Evolutionary conservation across 441 rosid species (phyloP), one percentile per base, ranked within the genome.

Genomic region (Eutrema salsugineum): DNA sequence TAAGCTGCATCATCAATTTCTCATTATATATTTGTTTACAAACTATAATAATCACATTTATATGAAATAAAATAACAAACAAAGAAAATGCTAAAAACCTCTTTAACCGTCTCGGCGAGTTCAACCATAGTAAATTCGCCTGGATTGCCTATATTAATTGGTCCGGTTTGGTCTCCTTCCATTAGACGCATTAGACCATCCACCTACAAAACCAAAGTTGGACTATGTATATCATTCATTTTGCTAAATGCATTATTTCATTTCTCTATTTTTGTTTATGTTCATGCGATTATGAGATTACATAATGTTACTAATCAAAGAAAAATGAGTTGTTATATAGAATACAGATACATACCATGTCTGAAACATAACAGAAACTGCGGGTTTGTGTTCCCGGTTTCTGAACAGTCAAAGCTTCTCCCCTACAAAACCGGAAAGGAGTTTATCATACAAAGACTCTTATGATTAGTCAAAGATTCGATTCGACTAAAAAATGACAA

Each of bases 111-210:
- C 85, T 93, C 95, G 0, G 99, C 99, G 12, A 96, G 98, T 49
- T 91, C 98, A 22, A 84, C 78, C 91, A 96, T 91, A 0, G 99
- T 90, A 66, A 96, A 96, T 77, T 96, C 99, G 11, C 99, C 98
- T 83, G 99, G 98, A 70, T 95, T 95, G 40, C 99, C 99, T 22
- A 92, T 81, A 82, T 95, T 95, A 79, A 95, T 86, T 2, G 99
- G 98, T 27, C 98, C 96, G 6, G 96, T 93, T 83, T 96, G 77
- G 36, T 89, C 95, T 76, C 99, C 97, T 78, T 88, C 97, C 99
- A 95, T 93, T 56, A 95, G 83, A 49, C 93, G 85, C 68, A 96
- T 88, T 50, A 96, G 94, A 62, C 98, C 99, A 14, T 91, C 97
- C 73, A 96, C 98, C 98, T 95, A 67, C 44, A 69, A 57, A 5